Evolutionary conservation across 306 rosid genomes (phyloP), one percentile per base, ranked within the genome.

Genomic region (Boehmeria nivea): DNA sequence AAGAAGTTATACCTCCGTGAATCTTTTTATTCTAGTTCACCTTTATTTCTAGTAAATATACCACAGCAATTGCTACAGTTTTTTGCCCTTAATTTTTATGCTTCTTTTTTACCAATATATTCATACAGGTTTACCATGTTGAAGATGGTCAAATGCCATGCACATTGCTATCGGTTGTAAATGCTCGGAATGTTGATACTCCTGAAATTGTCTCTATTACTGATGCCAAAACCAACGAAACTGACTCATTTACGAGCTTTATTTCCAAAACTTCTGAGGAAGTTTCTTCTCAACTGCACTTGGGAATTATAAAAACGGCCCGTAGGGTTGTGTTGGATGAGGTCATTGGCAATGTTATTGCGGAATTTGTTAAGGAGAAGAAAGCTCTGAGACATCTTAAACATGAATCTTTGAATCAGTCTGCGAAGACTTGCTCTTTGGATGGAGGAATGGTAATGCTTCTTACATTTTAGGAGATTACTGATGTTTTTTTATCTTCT

Each of bases 291-390:
- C 94, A 87, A 59, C 79, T 91, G 64, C 94, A 84, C 64, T 57
- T 47, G 20, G 82, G 89, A 52, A 61, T 87, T 59, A 74, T 85
- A 83, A 91, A 85, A 81, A 66, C 95, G 13, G 83, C 96, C 63
- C 99, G 89, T 37, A 87, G 83, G 65, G 93, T 79, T 70, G 67
- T 91, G 72, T 72, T 91, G 13, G 99, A 91, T 75, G 99, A 90
- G 48, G 84, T 91, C 60, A 81, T 91, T 61, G 76, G 96, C 45
- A 78, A 59, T 64, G 63, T 78, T 47, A 87, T 91, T 72, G 81
- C 79, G 50, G 87, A 85, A 43, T 84, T 82, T 79, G 64, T 78
- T 66, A 59, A 71, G 20, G 66, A 70, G 48, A 84, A 59, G 75
- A 91, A 87, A 71, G 44, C 21, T 47, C 65, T 54, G 65, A 82